Evolutionary conservation across 2,329 filamentous ascomycete genomes (phyloP), one percentile per base, ranked within the genome.

Genomic region (Paecilomyces sp.): DNA sequence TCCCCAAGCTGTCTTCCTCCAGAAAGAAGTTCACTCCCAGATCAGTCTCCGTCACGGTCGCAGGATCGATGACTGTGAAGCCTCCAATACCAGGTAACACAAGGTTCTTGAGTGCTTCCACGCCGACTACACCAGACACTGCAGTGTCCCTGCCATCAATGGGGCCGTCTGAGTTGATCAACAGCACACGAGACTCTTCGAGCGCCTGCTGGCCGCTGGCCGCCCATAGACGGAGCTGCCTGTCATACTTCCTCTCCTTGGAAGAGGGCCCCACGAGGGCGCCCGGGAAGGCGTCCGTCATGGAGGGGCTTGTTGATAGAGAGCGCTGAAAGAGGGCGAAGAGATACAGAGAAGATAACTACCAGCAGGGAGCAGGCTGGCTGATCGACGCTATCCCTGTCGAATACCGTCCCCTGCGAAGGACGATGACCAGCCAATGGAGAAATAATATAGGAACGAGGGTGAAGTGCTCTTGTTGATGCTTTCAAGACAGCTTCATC

Each of bases 11-110:
- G 55, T 82, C 79, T 67, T 94, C 86, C 62, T 96, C 91, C 0
- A 99, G 81, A 70, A 99, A 99, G 81, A 99, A 99, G 77, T 99
- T 99, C 63, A 97, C 88, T 3, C 95, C 94, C 50, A 99, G 80
- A 69, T 99, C 94, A 51, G 86, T 81, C 66, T 96, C 88, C 1
- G 80, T 81, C n/a, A 99, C 92, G 2, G 83, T 74, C 1, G 86
- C 84, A 6, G 89, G 86, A 69, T 99, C 94, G 57, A 89, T 88
- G 62, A 99, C 96, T 0, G 91, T 95, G 73, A 97, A 99, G 28
- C 86, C 85, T 8, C 94, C 95, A 67, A 97, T 89, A 3, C 92
- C 91, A 60, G 94, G 94, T 8, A 99, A 80, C 2, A 99, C 90
- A n/a, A 99, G 85, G 71, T 99, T 99, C 81, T 99, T 99, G 62